These are phyloP conservation scores for Liquidambar formosana DNA, from an alignment of 164 flowering plant species.

Conservation along the genomic window DNA sequence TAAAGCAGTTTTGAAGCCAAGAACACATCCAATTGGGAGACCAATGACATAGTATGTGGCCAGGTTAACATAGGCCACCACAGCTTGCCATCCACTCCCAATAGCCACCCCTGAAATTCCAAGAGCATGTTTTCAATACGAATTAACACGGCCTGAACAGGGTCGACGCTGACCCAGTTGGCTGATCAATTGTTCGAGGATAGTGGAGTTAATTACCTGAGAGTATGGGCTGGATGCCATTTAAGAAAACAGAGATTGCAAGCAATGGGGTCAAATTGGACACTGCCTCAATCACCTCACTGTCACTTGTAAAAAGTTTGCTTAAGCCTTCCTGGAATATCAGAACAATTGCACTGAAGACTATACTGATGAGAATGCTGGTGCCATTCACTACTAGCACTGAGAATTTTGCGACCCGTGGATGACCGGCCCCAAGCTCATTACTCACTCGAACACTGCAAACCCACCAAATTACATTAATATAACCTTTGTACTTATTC, in stretches of 20 bases:
- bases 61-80: conserved; percentile 77
- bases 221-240: conserved; percentile 78
- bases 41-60: conserved; percentile 72
- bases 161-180: background rate
- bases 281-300: conserved; percentile 51
- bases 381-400: conserved; percentile 60
- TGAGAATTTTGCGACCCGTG: conserved; percentile 57
- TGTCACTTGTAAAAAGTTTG: conserved; percentile 48
- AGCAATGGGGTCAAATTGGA: conserved; percentile 58
- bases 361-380: conserved; percentile 49
- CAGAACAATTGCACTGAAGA: conserved; percentile 47
- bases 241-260: conserved; percentile 62
- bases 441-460: conserved; percentile 76
- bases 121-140: background rate
- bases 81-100: conserved; percentile 85
- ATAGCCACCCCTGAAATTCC: conserved; percentile 23
- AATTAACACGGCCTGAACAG: too few species aligned
- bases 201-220: conserved; percentile 39
- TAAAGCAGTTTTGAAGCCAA: conserved; percentile 71
- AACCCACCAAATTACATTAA: background rate
- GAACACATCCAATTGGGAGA: conserved; percentile 72
- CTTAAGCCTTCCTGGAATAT: conserved; percentile 43
- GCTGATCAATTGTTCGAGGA: background rate
- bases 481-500: background rate
- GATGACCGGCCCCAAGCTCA: conserved; percentile 72